These are phyloP conservation scores for Buxus sempervirens DNA, from an alignment of 164 flowering plant genomes.

Conservation along the genomic window DNA sequence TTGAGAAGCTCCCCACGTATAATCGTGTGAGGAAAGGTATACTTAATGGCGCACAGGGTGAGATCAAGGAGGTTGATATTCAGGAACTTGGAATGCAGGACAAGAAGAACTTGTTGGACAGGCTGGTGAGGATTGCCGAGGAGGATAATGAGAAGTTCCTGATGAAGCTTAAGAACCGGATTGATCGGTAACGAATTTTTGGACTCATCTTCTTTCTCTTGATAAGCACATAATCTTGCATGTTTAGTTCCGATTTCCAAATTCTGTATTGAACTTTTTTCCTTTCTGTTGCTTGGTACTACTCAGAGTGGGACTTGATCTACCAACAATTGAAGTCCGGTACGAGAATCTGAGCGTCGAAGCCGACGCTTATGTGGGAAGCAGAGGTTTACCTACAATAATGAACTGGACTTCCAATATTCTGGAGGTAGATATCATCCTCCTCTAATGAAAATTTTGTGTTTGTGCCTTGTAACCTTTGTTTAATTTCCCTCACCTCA, in stretches of 20 bases:
- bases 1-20: constrained; percentile 69
- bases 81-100: constrained; percentile 46
- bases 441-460: neutral
- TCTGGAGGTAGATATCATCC: constrained; percentile 36
- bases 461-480: neutral
- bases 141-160: too few species aligned
- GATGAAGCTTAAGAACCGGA: too few species aligned
- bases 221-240: too few species aligned
- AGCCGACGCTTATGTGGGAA: constrained; percentile 50
- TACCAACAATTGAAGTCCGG: constrained; percentile 69
- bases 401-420: constrained; percentile 33
- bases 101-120: constrained; percentile 46
- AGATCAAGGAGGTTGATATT: constrained; percentile 46
- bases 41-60: constrained; percentile 34
- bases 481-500: too few species aligned
- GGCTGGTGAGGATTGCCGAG: constrained; percentile 48
- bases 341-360: constrained; percentile 46
- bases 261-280: neutral
- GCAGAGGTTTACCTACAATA: constrained; percentile 56
- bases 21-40: constrained; percentile 63
- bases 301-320: constrained; percentile 58
- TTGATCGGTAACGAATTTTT: too few species aligned
- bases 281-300: neutral
- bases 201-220: too few species aligned
- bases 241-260: too few species aligned